Evolutionary conservation across 2,329 filamentous ascomycete genomes (phyloP).

Genomic region (Pseudocercospora musae): DNA sequence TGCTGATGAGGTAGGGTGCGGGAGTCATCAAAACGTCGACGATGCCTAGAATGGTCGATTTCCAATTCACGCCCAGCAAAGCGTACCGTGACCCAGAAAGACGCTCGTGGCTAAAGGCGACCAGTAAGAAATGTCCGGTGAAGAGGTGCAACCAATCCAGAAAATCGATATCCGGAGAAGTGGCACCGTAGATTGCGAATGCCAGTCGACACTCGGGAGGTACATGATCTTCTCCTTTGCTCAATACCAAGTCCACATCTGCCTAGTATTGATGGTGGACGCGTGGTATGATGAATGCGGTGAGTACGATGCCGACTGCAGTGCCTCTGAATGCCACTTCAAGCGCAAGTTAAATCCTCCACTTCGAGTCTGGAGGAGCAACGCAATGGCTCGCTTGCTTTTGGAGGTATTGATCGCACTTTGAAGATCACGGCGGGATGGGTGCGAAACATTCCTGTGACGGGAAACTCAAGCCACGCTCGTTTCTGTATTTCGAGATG

Average conservation of each 20-base stretch:
- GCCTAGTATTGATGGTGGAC: neutral
- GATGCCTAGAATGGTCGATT: neutral
- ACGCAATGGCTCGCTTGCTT: neutral
- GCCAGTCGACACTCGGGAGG: neutral
- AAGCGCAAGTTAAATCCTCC: neutral
- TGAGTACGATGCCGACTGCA: neutral
- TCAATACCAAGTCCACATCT: neutral
- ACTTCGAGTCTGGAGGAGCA: neutral
- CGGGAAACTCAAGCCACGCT: neutral
- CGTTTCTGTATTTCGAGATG: neutral
- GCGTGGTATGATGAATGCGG: neutral
- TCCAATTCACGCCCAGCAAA: slow-evolving; percentile 27
- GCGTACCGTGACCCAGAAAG: slow-evolving; percentile 51
- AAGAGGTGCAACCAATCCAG: slow-evolving; percentile 50
- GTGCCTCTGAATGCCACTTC: neutral
- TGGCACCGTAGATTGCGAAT: neutral
- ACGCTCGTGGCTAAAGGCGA: slow-evolving; percentile 48
- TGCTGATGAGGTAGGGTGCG: neutral
- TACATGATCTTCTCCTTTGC: neutral
- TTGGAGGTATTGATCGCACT: neutral
- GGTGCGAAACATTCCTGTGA: neutral
- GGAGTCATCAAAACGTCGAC: neutral
- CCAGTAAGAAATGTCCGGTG: slow-evolving; percentile 46
- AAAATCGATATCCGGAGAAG: slow-evolving; percentile 44
- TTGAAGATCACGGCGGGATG: neutral